These are phyloP conservation scores for Paraglomus occultum DNA, from an alignment of 192 early-diverging fungal genomes.

Conservation along the genomic window DNA sequence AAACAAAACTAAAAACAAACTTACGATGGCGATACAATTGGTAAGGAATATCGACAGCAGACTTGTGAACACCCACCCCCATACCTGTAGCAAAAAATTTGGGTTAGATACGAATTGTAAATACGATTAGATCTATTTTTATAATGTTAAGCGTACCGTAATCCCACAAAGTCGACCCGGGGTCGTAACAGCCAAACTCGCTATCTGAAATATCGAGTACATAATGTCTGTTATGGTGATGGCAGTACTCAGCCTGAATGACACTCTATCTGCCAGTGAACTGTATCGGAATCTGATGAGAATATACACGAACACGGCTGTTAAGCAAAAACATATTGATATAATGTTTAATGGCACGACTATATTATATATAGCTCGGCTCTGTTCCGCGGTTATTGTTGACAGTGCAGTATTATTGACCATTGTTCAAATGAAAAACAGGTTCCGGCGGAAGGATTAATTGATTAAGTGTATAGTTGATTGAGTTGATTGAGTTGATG, in stretches of 20 bases:
- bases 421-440: no score
- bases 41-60: neutral
- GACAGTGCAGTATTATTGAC: no score
- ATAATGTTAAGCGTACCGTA: neutral
- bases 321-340: neutral
- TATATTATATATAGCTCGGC: no score
- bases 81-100: neutral
- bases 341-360: neutral
- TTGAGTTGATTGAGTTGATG: no score
- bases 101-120: neutral
- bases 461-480: no score
- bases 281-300: neutral
- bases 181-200: neutral
- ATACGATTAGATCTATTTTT: neutral
- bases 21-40: slow-evolving; percentile 16
- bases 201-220: neutral
- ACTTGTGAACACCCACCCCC: neutral
- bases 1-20: no score
- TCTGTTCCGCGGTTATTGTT: no score
- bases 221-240: neutral
- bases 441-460: no score
- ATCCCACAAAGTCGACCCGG: neutral
- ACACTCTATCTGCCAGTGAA: slow-evolving; percentile 13
- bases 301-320: neutral
- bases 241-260: neutral